Percentiles rank a stretch among this genome's conserved stretches.
phyloP scores from a whole-genome alignment of 2,329 filamentous ascomycete species.

The Exophiala dermatitidis region DNA sequence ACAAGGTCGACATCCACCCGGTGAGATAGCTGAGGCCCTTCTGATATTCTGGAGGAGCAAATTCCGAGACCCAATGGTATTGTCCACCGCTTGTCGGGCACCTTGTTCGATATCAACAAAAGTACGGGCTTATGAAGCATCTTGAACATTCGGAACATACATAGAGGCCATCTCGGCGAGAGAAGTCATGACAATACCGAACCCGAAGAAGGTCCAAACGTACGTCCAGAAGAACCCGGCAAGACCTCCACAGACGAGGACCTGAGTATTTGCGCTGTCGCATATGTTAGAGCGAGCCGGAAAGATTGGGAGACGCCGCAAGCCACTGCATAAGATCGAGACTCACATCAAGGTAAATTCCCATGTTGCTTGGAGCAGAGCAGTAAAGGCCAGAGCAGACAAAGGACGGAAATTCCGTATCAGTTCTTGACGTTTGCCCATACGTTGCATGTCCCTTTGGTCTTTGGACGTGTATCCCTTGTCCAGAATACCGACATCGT shows the following conservation, averaged over 20 bases:
- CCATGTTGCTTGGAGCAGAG: conserved; percentile 35
- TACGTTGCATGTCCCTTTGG: conserved; percentile 40
- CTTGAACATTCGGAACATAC: not conserved
- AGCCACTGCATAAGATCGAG: not conserved
- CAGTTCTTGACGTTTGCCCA: conserved; percentile 48
- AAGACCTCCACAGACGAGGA: conserved; percentile 18
- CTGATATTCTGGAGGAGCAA: conserved; percentile 43
- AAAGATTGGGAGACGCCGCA: conserved; percentile 29
- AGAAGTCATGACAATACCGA: conserved; percentile 52
- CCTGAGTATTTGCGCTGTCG: conserved; percentile 10
- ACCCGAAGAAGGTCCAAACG: conserved; percentile 53
- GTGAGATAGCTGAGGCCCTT: conserved; percentile 48
- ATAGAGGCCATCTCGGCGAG: conserved; percentile 58
- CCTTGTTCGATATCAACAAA: conserved; percentile 25
- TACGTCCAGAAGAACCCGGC: conserved; percentile 30
- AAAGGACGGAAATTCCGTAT: conserved; percentile 32
- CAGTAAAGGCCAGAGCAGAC: conserved; percentile 35
- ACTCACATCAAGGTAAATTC: conserved; percentile 27
- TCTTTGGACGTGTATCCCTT: conserved; percentile 22
- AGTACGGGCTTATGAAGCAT: not conserved
- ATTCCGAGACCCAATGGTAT: conserved; percentile 50
- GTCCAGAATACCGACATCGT: conserved; percentile 11
- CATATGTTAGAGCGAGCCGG: not conserved
- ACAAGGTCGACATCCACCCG: conserved; percentile 46
- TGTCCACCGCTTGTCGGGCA: conserved; percentile 44